Conservation (phyloP, 495 filamentous ascomycete genomes). For the Penicillium paradoxum region DNA sequence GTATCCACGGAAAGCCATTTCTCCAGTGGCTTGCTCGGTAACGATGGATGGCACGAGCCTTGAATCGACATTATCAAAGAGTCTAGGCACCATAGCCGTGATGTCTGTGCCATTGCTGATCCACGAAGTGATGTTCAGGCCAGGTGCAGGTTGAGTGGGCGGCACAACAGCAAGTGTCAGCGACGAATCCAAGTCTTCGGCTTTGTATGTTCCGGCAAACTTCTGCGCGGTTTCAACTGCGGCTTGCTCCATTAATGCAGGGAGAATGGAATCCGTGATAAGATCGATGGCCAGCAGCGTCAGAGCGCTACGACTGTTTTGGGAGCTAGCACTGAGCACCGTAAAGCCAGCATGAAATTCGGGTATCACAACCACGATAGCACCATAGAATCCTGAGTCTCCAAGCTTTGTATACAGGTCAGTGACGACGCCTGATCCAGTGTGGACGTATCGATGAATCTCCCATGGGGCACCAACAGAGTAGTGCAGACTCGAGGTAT, state of each 20-base stretch:
- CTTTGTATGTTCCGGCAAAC: slow-evolving; percentile 35
- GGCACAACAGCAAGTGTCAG: slow-evolving; percentile 32
- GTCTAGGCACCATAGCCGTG: slow-evolving; percentile 29
- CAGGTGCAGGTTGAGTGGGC: slow-evolving; percentile 27
- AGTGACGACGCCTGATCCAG: slow-evolving; percentile 21
- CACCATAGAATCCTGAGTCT: slow-evolving; percentile 34
- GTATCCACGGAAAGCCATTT: slow-evolving; percentile 27
- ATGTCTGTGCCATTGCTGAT: slow-evolving; percentile 44
- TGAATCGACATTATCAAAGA: slow-evolving; percentile 7
- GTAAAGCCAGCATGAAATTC: slow-evolving; percentile 40
- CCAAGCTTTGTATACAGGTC: slow-evolving; percentile 45
- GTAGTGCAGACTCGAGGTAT: slow-evolving; percentile 43
- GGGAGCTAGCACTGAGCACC: slow-evolving; percentile 26
- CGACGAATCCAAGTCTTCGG: slow-evolving; percentile 30
- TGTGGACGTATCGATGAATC: slow-evolving; percentile 33
- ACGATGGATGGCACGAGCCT: slow-evolving; percentile 29
- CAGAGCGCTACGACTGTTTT: neutral
- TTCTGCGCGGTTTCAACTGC: slow-evolving; percentile 19
- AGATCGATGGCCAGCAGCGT: slow-evolving; percentile 15
- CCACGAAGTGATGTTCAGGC: slow-evolving; percentile 42
- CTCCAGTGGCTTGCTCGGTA: slow-evolving; percentile 10
- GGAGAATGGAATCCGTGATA: slow-evolving; percentile 25
- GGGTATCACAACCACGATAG: slow-evolving; percentile 31
- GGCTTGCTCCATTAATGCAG: slow-evolving; percentile 32
- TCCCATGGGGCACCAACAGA: slow-evolving; percentile 45